phyloP scores from a whole-genome alignment of 2,329 filamentous ascomycete species.

The Alternaria panax region DNA sequence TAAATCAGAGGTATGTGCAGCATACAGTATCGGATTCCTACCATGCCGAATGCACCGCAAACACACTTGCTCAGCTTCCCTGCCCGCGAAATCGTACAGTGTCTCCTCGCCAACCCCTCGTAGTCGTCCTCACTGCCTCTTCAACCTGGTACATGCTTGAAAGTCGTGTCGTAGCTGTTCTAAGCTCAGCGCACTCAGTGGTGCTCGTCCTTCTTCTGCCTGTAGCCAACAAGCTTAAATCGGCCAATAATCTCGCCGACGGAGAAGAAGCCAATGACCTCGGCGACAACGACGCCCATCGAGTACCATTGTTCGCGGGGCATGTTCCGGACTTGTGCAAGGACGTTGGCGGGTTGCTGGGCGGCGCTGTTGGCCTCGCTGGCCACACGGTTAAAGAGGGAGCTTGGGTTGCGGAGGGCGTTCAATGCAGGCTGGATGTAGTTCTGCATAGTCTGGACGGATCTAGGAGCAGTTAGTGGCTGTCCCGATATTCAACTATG shows the following conservation, averaged over 20 bases:
- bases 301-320: conserved; percentile 73
- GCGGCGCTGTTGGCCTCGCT: conserved; percentile 50
- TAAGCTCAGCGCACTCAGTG: conserved; percentile 33
- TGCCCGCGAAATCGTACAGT: conserved; percentile 32
- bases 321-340: conserved; percentile 71
- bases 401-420: conserved; percentile 71
- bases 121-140: conserved; percentile 2
- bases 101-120: conserved; percentile 9
- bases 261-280: conserved; percentile 96
- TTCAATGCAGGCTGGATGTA: conserved; percentile 82
- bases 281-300: conserved; percentile 80
- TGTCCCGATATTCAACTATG: neutral
- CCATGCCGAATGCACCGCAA: conserved; percentile 30
- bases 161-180: conserved; percentile 14
- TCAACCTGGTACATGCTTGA: conserved; percentile 11
- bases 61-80: conserved; percentile 24
- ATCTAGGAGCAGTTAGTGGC: conserved; percentile 61
- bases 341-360: conserved; percentile 62
- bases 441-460: conserved; percentile 80
- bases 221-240: conserved; percentile 93
- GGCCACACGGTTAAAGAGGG: conserved; percentile 61
- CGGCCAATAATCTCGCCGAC: conserved; percentile 96
- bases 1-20: conserved; percentile 51
- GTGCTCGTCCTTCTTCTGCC: conserved; percentile 45
- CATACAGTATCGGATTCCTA: conserved; percentile 44